phyloP scores from a whole-genome alignment of 805 yeast species.

The Starmerella stellata region DNA sequence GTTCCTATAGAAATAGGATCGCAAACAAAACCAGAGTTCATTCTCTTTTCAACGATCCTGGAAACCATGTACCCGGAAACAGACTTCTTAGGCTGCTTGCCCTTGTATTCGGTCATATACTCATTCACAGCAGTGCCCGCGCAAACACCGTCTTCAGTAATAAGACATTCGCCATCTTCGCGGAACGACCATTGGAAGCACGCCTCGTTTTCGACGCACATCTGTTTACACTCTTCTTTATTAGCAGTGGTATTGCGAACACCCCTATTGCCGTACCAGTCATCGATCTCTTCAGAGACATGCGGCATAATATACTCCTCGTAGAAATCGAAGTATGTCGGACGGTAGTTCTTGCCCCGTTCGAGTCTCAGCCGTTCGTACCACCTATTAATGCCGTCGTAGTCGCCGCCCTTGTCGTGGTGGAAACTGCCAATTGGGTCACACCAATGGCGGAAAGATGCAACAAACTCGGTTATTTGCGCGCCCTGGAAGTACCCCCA shows the following conservation, averaged over 20 bases:
- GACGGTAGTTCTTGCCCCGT: conserved; percentile 7
- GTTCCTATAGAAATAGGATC: neutral
- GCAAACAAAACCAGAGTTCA: neutral
- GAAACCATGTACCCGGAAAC: conserved; percentile 21
- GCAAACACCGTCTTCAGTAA: conserved; percentile 5
- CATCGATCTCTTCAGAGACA: conserved; percentile 13
- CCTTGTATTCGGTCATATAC: conserved; percentile 1
- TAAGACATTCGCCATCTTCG: conserved; percentile 7
- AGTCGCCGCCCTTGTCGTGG: conserved; percentile 19
- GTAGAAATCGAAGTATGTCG: conserved; percentile 20
- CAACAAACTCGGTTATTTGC: conserved; percentile 12
- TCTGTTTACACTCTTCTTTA: conserved; percentile 8
- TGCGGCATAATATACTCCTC: conserved; percentile 21
- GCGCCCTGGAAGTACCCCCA: conserved; percentile 21
- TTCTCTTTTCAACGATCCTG: conserved; percentile 16
- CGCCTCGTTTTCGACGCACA: conserved; percentile 10
- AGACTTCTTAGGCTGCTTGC: conserved; percentile 9
- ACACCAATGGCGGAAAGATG: conserved; percentile 19
- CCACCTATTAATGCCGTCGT: conserved; percentile 15
- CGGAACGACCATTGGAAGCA: conserved; percentile 14
- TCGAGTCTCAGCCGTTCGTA: conserved; percentile 18
- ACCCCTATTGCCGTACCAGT: conserved; percentile 18
- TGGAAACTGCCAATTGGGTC: conserved; percentile 22
- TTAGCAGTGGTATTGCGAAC: conserved; percentile 7
- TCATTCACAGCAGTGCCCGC: conserved; percentile 12